Conservation (phyloP, 2,329 filamentous ascomycete genomes). For the Botryotinia narcissicola region DNA sequence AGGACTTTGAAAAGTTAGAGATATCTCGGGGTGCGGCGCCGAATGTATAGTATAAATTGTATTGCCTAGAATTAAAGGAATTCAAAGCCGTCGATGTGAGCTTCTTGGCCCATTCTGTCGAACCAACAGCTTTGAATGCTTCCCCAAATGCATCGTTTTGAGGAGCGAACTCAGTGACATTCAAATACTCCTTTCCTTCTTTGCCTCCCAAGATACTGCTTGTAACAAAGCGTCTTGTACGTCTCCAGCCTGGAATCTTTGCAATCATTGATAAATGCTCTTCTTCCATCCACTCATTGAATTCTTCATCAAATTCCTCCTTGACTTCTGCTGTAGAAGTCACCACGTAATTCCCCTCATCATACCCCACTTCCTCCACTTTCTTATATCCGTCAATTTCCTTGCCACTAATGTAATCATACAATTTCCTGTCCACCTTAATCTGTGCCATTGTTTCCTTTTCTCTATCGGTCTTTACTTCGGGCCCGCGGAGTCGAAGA, state of each 20-base stretch:
- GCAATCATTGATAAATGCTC: conserved; percentile 72
- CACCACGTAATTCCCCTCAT: conserved; percentile 60
- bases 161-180: conserved; percentile 70
- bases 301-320: conserved; percentile 55
- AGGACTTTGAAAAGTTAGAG: conserved; percentile 23
- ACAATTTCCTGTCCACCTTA: conserved; percentile 68
- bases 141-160: conserved; percentile 64
- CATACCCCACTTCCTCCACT: conserved; percentile 58
- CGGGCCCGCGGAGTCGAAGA: conserved; percentile 58
- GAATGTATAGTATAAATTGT: conserved; percentile 76
- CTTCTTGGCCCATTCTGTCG: conserved; percentile 59
- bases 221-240: conserved; percentile 68
- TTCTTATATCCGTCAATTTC: conserved; percentile 56
- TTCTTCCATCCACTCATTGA: conserved; percentile 68
- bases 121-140: conserved; percentile 61
- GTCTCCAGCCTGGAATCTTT: conserved; percentile 75
- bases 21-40: conserved; percentile 71
- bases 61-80: conserved; percentile 57
- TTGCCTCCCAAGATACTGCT: conserved; percentile 57
- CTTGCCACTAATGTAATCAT: conserved; percentile 60
- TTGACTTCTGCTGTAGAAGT: conserved; percentile 54
- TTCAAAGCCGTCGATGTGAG: conserved; percentile 59
- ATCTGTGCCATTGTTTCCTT: conserved; percentile 62
- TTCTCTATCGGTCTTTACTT: conserved; percentile 56
- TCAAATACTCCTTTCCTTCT: conserved; percentile 56